Evolutionary conservation across 176 grass and related monocot genomes (phyloP).

Genomic region (Alopecurus myosuroides): DNA sequence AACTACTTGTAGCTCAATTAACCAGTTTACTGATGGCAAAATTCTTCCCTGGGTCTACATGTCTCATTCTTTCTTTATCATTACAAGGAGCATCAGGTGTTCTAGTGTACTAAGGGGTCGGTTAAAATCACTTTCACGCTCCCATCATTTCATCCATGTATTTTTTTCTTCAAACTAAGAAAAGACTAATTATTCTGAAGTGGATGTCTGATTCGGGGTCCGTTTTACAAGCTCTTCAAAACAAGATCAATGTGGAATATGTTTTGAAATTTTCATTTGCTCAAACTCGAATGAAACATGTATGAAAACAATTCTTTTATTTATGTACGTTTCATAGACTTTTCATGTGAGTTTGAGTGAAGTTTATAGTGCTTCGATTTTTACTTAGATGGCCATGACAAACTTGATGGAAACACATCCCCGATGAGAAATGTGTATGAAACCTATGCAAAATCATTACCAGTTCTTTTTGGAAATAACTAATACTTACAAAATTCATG

Average conservation of each 20-base stretch:
- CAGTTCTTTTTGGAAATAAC: background rate
- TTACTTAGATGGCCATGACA: background rate
- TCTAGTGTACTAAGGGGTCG: background rate
- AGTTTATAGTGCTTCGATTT: background rate
- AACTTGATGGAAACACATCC: background rate
- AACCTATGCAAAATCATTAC: background rate
- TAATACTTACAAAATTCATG: background rate
- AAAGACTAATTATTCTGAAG: background rate
- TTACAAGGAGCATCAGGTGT: background rate
- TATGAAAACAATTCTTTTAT: background rate
- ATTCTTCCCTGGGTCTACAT: background rate
- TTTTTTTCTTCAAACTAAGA: background rate
- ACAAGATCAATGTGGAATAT: background rate
- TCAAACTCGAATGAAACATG: background rate
- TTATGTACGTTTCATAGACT: background rate
- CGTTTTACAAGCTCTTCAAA: background rate
- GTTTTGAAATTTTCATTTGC: background rate
- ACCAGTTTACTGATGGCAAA: background rate
- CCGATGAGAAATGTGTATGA: background rate
- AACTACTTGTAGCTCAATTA: background rate
- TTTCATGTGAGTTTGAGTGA: background rate
- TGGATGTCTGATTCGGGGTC: background rate
- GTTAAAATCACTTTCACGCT: too few species aligned
- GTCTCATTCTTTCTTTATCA: slow-evolving; percentile 16
- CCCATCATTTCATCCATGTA: background rate